phyloP scores from a whole-genome alignment of 208 protist species.

The Leishmania gerbilli region DNA sequence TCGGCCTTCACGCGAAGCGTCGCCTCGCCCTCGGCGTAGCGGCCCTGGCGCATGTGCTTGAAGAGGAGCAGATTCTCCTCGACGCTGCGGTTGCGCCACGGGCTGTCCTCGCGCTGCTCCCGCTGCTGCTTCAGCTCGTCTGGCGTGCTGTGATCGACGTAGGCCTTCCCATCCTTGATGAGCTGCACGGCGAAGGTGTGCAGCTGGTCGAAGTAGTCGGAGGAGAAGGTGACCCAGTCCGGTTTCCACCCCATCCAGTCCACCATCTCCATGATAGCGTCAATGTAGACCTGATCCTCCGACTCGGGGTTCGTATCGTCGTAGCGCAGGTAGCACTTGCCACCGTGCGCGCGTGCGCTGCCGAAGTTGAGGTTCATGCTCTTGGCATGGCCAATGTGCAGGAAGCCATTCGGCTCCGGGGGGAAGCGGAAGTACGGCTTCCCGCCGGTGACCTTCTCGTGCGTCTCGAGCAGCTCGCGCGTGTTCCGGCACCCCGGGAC shows the following conservation, averaged over 20 bases:
- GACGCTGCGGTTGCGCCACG: slow-evolving; percentile 88
- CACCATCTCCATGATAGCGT: slow-evolving; percentile 94
- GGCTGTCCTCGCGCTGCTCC: slow-evolving; percentile 83
- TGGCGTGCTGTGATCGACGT: slow-evolving; percentile 97
- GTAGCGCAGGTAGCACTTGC: slow-evolving; percentile 97
- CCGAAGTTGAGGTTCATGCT: slow-evolving; percentile 99
- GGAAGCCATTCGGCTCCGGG: slow-evolving; percentile 97
- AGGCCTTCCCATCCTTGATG: slow-evolving; percentile 97
- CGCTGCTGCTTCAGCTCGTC: slow-evolving; percentile 95
- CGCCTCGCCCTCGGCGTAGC: slow-evolving; percentile 97
- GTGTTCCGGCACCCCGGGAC: slow-evolving; percentile 82
- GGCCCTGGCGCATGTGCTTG: slow-evolving; percentile 93
- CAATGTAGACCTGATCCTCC: slow-evolving; percentile 98
- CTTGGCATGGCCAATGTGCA: slow-evolving; percentile 99
- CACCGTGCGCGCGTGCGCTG: slow-evolving; percentile 91
- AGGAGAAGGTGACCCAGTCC: slow-evolving; percentile 96
- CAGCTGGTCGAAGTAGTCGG: slow-evolving; percentile 99
- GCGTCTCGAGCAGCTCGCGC: slow-evolving; percentile 64
- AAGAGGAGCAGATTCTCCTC: slow-evolving; percentile 94
- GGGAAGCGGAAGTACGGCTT: slow-evolving; percentile 95
- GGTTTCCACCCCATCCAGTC: slow-evolving; percentile 93
- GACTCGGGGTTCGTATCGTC: slow-evolving; percentile 99
- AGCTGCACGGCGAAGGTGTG: slow-evolving; percentile 98
- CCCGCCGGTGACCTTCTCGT: slow-evolving; percentile 62
- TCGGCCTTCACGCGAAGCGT: slow-evolving; percentile 99